Evolutionary conservation across 2,329 filamentous ascomycete species (phyloP).

Genomic region (Hymenoscyphus fraxineus): DNA sequence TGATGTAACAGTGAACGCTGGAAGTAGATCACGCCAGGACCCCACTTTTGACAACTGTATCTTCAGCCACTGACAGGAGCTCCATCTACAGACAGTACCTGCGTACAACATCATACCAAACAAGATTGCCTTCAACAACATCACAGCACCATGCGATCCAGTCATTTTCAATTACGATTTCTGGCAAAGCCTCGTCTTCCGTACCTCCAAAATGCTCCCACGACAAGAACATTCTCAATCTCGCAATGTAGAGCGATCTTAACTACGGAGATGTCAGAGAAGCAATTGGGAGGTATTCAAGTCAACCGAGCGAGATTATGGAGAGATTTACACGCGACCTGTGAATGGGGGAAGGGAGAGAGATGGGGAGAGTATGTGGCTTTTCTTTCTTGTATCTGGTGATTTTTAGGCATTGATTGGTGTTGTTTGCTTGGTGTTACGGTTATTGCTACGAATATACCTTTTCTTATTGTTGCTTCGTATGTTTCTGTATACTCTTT

Average conservation of each 20-base stretch:
- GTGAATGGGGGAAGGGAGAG: slow-evolving; percentile 62
- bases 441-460: too few relatives aligned
- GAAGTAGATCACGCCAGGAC: background rate
- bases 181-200: background rate
- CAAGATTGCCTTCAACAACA: background rate
- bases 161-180: background rate
- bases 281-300: slow-evolving; percentile 49
- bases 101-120: background rate
- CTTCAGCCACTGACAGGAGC: background rate
- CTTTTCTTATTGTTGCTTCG: too few relatives aligned
- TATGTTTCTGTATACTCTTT: too few relatives aligned
- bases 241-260: slow-evolving; percentile 18
- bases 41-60: background rate
- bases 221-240: slow-evolving; percentile 10
- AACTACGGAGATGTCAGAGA: slow-evolving; percentile 41
- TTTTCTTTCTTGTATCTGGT: background rate
- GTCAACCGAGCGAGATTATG: slow-evolving; percentile 59
- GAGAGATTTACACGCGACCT: slow-evolving; percentile 61
- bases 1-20: background rate
- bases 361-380: slow-evolving; percentile 60
- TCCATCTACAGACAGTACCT: background rate
- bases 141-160: background rate
- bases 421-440: background rate
- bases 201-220: background rate
- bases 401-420: background rate